Percentiles rank a stretch among this genome's conserved stretches.
phyloP scores from a whole-genome alignment of 2,329 filamentous ascomycete genomes.

The Arthrobotrys musiformis region DNA sequence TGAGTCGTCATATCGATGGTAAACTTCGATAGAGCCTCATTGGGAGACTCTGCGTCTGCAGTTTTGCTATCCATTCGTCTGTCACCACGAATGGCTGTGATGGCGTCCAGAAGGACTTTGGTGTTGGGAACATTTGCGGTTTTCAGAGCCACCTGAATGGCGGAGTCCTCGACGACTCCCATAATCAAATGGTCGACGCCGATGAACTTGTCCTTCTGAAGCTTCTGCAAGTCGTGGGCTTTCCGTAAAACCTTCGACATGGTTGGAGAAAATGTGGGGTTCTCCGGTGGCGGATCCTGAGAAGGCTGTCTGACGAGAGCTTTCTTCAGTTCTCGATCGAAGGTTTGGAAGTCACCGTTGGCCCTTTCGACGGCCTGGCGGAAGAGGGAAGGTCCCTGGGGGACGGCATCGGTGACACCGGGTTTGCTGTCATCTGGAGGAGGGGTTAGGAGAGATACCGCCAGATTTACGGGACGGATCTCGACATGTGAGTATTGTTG shows the following conservation, averaged over 20 bases:
- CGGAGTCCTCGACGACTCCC: constrained; percentile 80
- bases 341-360: constrained; percentile 87
- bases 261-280: constrained; percentile 81
- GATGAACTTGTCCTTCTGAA: constrained; percentile 96
- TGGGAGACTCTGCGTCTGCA: constrained; percentile 83
- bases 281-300: constrained; percentile 93
- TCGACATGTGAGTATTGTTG: constrained; percentile 92
- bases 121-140: constrained; percentile 91
- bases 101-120: constrained; percentile 89
- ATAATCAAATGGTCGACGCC: constrained; percentile 95
- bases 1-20: constrained; percentile 98
- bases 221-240: constrained; percentile 89
- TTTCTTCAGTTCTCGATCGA: constrained; percentile 92
- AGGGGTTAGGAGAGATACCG: constrained; percentile 81
- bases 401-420: constrained; percentile 44
- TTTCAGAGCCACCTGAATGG: constrained; percentile 77
- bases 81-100: constrained; percentile 90
- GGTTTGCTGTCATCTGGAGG: constrained; percentile 65
- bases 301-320: constrained; percentile 87
- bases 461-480: constrained; percentile 88
- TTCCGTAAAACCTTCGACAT: constrained; percentile 85
- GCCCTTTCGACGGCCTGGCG: constrained; percentile 93
- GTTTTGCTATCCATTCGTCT: constrained; percentile 95
- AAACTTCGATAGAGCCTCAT: constrained; percentile 97
- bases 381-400: constrained; percentile 76